Evolutionary conservation across 1,284 basidiomycete genomes (phyloP), one percentile per base, ranked within the genome.

Genomic region (Xanthoconium separans): DNA sequence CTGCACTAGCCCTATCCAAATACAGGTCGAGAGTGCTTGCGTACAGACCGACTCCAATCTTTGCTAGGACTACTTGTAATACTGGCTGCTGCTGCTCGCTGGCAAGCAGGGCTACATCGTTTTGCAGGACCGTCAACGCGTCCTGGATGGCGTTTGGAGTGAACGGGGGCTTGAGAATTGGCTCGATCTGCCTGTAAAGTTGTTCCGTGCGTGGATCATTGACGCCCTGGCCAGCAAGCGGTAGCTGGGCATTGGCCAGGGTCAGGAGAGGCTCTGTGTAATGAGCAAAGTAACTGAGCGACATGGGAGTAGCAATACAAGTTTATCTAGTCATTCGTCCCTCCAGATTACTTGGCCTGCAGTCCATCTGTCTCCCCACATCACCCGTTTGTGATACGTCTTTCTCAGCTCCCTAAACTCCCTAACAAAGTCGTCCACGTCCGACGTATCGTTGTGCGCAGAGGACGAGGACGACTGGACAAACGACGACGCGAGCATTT

Each of bases 311-410:
- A 47, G 9, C 7, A 36, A 30, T 31, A 60, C 52, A 51, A 58
- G 46, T 27, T 39, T 20, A 15, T 67, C 37, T 18, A 39, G 37
- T 50, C 60, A 81, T 59, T 84, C 82, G 56, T 86, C 84, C 54
- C 77, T 70, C 93, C 93, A 96, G 27, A 81, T 81, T 6, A 96
- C 93, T 61, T 92, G 86, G 2, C 91, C 91, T 30, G 83, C 78
- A 1, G 84, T 76, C 91, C 93, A 95, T 61, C 89, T 80, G 64
- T 94, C 90, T 18, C 85, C 83, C 89, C 91, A 95, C 69, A 95
- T 87, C 4, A 85, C 85, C 29, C 94, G 79, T 70, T 95, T 95
- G 70, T 97, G 94, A 70, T 94, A 96, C 16, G 81, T 78, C 73
- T 92, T 94, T 61, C 94, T 75, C 40, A 87, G 71, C 51, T 93